Base-by-base conservation (phyloP, 495 filamentous ascomycete genomes). In the Lasiosphaeria hispida region DNA sequence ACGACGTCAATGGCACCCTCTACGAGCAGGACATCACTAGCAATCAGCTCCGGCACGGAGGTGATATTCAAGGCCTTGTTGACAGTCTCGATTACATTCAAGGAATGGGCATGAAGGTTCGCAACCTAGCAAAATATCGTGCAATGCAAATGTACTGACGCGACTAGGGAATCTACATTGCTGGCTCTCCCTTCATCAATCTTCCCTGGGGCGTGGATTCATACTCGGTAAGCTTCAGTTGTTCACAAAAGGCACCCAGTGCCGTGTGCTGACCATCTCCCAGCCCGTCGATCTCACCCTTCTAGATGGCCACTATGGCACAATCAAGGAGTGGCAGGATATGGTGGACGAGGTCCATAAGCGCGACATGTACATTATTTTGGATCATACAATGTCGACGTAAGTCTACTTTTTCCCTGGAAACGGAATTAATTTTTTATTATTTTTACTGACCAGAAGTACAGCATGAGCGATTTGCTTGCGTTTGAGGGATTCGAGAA, bases 1-100 rank as follows among this genome's bases (percentile, higher is more conserved):
- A 89, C 63, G 81, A 88, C 60, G 78, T 80, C 19, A 89, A 89
- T 65, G 83, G 80, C 3, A 88, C 85, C 0, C 58, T 79, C 6
- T 89, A 81, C 61, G 87, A 90, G 65, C 85, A 88, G 66, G 86
- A 89, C 64, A 58, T 82, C 10, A 76, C 74, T 37, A 80, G 78
- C 39, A 90, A 82, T 49, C 85, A 88, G 64, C 77, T 89, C 61
- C 81, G 87, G 7, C 82, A 87, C 74, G 87, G 87, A 15, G 87
- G 87, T 41, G 87, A 90, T 67, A 75, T 86, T 10, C 74, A 72
- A 57, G 87, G 87, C 7, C 57, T 90, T 19, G 61, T 85, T 44
- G 81, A 86, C 61, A 84, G 81, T n/a, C 70, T 90, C 54, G 87
- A 90, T 62, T 90, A 90, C 64, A 61, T 90, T 36, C 85, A 88